Evolutionary conservation across 768 basidiomycete species (phyloP).

Genomic region (Rubroboletus pulcherrimus): DNA sequence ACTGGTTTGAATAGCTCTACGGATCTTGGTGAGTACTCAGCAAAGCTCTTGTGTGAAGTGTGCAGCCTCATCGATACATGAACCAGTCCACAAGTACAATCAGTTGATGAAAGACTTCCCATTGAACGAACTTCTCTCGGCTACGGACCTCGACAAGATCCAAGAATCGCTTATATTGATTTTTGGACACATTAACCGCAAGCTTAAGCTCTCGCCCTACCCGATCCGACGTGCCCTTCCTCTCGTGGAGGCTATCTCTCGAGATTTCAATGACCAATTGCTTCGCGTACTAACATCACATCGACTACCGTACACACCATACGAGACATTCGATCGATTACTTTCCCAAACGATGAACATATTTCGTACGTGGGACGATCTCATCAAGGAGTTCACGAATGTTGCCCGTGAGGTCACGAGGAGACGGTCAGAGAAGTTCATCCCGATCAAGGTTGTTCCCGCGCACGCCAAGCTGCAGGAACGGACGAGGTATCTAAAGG

Average conservation of each 20-base stretch:
- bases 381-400: constrained; percentile 88
- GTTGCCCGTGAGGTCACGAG: constrained; percentile 90
- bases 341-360: constrained; percentile 72
- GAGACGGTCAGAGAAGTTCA: constrained; percentile 87
- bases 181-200: constrained; percentile 92
- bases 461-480: constrained; percentile 93
- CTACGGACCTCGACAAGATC: constrained; percentile 94
- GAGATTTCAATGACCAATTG: constrained; percentile 95
- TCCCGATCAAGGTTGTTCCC: constrained; percentile 90
- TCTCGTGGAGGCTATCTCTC: constrained; percentile 96
- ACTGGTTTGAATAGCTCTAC: constrained; percentile 94
- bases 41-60: not conserved
- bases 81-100: constrained; percentile 92
- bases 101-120: constrained; percentile 99
- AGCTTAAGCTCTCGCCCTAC: constrained; percentile 93
- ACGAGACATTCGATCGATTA: constrained; percentile 88
- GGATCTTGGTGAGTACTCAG: constrained; percentile 60
- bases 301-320: constrained; percentile 89
- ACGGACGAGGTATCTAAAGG: constrained; percentile 76
- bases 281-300: constrained; percentile 88
- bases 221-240: constrained; percentile 94
- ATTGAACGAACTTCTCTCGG: constrained; percentile 91
- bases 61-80: not conserved
- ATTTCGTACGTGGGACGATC: constrained; percentile 85
- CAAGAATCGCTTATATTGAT: constrained; percentile 85